Base-by-base conservation (phyloP, 306 rosid species). In the Lagenaria siceraria region DNA sequence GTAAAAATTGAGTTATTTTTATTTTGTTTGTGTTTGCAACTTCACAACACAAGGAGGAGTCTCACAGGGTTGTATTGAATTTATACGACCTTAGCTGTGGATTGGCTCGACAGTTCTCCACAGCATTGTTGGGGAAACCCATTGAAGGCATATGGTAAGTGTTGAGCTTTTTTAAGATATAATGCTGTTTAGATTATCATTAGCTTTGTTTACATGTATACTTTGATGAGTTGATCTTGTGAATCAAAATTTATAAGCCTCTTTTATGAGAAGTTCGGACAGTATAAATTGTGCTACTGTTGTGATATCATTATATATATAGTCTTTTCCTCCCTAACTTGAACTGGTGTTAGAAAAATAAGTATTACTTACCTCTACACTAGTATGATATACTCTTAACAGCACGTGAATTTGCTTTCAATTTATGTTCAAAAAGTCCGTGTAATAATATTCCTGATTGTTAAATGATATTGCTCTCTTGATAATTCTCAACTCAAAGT, bases 61-160 rank as follows among this genome's bases (percentile, higher is more conserved):
- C 87, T 81, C 76, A 85, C 80, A 87, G 86, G 84, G 99, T 96
- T 75, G 82, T 78, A 42, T 80, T 92, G 71, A 88, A 90, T 80
- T 89, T 92, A 10, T 95, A 95, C 79, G 99, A 96, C 54, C 80
- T 90, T 18, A 96, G 99, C 86, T 89, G 89, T 65, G 96, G 99
- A 11, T 90, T 89, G 68, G 98, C 98, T 53, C 82, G 84, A 64
- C 91, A 89, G 80, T 90, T 90, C 76, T 89, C 97, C 27, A 80
- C 82, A 8, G 18, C 90, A 0, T 90, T 90, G 76, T 83, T 92
- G 79, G 98, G 99, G 80, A 96, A 92, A 83, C 86, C 89, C 60
- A 90, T 92, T 66, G 97, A 90, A 88, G 99, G 89, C 29, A 79
- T 96, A 80, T 90, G 97, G 99, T 92, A 75, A 85, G 92, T 56